Evolutionary conservation across 495 filamentous ascomycete species (phyloP), one percentile per base, ranked within the genome.

Genomic region (Aspergillus sclerotioniger): DNA sequence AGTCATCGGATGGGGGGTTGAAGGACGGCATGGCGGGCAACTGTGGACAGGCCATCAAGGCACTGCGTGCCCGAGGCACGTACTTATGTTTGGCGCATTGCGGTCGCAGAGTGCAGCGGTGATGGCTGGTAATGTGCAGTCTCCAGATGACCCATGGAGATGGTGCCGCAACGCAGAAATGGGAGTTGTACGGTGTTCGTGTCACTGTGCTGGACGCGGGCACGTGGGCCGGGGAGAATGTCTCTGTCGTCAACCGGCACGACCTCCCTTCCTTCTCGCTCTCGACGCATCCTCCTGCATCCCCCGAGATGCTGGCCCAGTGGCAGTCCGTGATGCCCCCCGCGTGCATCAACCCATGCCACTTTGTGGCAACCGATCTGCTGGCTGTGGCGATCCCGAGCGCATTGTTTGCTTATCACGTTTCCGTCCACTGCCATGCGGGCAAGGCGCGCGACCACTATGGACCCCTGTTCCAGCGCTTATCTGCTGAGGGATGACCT

Each of bases 1-100:
- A 82, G 8, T 67, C 51, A 35, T 66, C 60, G 9, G 31, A 41
- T 9, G 53, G 31, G 58, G 56, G 12, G 51, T n/a, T 20, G 54
- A 50, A 35, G 52, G 39, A 12, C 58, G 58, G 53, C 64, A 52
- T 29, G 62, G 59, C 8, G 59, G 46, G 49, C 43, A 63, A n/a
- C 62, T 59, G 65, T 65, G 51, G 45, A n/a, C n/a, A n/a, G n/a
- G n/a, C n/a, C n/a, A n/a, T 62, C 54, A 41, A 15, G 10, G 37
- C 13, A 7, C 37, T 15, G 5, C n/a, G n/a, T n/a, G 13, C 37
- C n/a, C 5, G 37, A 6, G 3, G 33, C 1, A 3, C 33, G 13
- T 12, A 15, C 37, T 41, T 15, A 41, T 41, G n/a, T 41, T 15
- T n/a, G 13, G n/a, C 37, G 2, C n/a, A 12, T 41, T 7, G 37